These are phyloP conservation scores for Mikania micrantha DNA, from an alignment of 129 eudicot species.

Conservation along the genomic window DNA sequence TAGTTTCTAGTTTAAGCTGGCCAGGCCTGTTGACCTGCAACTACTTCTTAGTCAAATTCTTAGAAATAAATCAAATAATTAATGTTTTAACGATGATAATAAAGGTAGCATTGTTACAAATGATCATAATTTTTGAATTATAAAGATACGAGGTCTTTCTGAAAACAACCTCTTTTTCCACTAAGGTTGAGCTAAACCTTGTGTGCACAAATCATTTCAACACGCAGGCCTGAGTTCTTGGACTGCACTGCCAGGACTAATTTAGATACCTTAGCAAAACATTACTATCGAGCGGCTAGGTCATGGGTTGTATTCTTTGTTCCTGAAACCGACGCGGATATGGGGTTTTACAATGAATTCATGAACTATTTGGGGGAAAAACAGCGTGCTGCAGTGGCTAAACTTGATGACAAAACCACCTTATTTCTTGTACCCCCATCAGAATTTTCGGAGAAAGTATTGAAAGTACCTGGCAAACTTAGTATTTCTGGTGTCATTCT, in stretches of 20 bases:
- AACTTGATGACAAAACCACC: constrained; percentile 71
- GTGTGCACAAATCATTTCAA: neutral
- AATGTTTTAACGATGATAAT: no score
- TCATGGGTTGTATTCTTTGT: constrained; percentile 88
- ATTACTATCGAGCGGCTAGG: constrained; percentile 66
- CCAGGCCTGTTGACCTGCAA: no score
- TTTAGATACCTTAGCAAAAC: constrained; percentile 84
- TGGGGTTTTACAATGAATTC: constrained; percentile 78
- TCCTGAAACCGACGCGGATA: constrained; percentile 76
- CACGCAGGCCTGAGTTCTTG: constrained; percentile 72
- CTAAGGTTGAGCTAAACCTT: no score
- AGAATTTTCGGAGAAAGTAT: constrained; percentile 79
- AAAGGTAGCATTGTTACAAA: no score
- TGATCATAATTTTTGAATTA: no score
- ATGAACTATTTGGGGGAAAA: constrained; percentile 77
- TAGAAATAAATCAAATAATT: no score
- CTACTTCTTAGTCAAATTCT: no score
- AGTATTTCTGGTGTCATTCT: constrained; percentile 87
- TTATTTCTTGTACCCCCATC: constrained; percentile 95
- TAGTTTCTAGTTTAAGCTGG: no score
- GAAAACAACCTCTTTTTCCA: no score
- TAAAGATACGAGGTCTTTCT: no score
- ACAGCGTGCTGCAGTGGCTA: constrained; percentile 87
- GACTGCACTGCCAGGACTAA: constrained; percentile 94
- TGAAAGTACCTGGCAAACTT: constrained; percentile 77